Evolutionary conservation across 352 stramenopile species (phyloP).

Genomic region (Pythium coloratum): DNA sequence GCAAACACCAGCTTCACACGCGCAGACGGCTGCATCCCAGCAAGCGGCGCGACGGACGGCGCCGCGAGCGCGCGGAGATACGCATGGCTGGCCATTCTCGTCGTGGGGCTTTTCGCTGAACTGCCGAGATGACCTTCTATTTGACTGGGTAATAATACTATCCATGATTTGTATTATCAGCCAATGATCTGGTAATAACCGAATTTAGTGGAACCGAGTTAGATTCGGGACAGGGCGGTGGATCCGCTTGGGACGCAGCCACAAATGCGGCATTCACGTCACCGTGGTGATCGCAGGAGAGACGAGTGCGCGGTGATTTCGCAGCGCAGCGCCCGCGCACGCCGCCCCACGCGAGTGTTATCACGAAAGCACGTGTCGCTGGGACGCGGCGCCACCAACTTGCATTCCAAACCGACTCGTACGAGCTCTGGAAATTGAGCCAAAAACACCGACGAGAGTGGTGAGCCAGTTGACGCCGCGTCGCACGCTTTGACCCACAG

Average conservation of each 20-base stretch:
- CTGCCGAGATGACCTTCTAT: neutral
- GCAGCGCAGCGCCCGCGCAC: neutral
- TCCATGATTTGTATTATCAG: neutral
- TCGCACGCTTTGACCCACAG: neutral
- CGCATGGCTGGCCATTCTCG: slow-evolving; percentile 8
- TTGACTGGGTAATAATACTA: slow-evolving; percentile 12
- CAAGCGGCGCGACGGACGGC: neutral
- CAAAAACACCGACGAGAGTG: neutral
- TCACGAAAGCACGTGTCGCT: neutral
- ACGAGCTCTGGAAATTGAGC: neutral
- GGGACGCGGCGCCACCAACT: neutral
- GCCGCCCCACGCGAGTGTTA: neutral
- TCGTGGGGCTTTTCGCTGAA: neutral
- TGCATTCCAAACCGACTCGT: neutral
- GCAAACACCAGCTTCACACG: slow-evolving; percentile 58
- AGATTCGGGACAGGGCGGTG: slow-evolving; percentile 10
- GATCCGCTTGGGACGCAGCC: slow-evolving; percentile 12
- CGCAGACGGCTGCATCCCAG: neutral
- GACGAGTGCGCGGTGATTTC: slow-evolving; percentile 2
- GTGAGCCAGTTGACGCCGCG: slow-evolving; percentile 2
- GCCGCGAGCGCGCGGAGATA: slow-evolving; percentile 9
- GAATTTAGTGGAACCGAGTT: slow-evolving; percentile 7
- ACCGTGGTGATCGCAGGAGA: neutral
- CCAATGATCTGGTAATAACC: neutral
- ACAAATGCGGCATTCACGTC: slow-evolving; percentile 1